These are phyloP conservation scores for Pythium rishiriense DNA, from an alignment of 352 stramenopile species.

Conservation along the genomic window DNA sequence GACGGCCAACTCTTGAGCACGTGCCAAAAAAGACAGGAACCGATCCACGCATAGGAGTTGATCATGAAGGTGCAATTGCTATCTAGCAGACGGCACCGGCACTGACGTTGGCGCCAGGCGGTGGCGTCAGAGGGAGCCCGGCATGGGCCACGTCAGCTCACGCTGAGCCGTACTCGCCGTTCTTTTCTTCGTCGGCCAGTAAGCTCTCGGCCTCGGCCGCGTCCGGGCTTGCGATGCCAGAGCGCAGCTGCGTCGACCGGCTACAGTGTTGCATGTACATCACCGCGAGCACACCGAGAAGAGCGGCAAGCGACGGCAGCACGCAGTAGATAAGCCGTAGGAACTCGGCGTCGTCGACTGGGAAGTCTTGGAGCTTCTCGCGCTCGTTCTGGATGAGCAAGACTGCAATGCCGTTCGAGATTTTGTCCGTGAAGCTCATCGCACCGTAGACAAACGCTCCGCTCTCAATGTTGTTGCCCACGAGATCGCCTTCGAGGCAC, in stretches of 20 bases:
- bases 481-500: conserved; percentile 77
- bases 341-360: conserved; percentile 62
- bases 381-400: conserved; percentile 82
- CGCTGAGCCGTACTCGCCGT: conserved; percentile 25
- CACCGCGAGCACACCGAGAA: conserved; percentile 61
- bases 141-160: too few species aligned
- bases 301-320: conserved; percentile 56
- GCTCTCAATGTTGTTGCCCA: conserved; percentile 81
- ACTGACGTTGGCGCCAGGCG: background rate
- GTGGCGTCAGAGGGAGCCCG: background rate
- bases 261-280: conserved; percentile 78
- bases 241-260: conserved; percentile 32
- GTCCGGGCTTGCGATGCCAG: conserved; percentile 15
- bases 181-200: conserved; percentile 22
- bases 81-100: conserved; percentile 1
- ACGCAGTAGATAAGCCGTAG: conserved; percentile 77
- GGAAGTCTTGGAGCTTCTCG: conserved; percentile 61
- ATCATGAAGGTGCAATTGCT: background rate
- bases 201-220: conserved; percentile 35
- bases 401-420: conserved; percentile 82
- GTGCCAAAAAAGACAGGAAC: background rate
- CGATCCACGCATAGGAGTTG: background rate
- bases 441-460: conserved; percentile 86
- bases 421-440: conserved; percentile 89
- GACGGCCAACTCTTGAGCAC: too few species aligned